A percentile compares a stretch with the other conserved stretches of the same genome.
Conservation (phyloP, 2,329 filamentous ascomycete species). For the Cercospora brassicicola region DNA sequence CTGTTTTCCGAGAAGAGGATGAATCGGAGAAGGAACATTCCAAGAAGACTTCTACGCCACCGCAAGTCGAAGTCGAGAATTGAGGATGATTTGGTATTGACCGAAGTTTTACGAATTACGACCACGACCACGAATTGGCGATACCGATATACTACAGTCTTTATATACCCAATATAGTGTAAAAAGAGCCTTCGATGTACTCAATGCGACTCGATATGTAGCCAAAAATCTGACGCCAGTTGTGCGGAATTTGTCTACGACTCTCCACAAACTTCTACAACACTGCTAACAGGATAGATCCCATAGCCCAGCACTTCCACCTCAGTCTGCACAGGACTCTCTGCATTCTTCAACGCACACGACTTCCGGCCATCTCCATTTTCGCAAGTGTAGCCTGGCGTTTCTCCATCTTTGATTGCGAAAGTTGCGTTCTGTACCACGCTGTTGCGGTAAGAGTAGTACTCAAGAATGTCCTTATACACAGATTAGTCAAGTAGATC, state of each 20-base stretch:
- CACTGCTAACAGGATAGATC: background rate
- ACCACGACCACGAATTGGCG: background rate
- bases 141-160: background rate
- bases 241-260: background rate
- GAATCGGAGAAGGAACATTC: slow-evolving; percentile 31
- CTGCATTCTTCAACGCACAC: background rate
- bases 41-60: slow-evolving; percentile 34
- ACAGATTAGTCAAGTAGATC: background rate
- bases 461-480: slow-evolving; percentile 1
- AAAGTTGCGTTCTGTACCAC: slow-evolving; percentile 6
- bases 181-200: background rate
- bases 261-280: background rate
- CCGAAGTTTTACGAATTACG: background rate
- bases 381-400: background rate
- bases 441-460: slow-evolving; percentile 10
- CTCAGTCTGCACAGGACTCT: background rate
- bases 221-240: background rate
- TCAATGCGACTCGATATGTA: background rate
- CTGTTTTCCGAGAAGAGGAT: slow-evolving; percentile 32
- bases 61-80: slow-evolving; percentile 30
- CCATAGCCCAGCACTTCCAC: background rate
- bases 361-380: background rate
- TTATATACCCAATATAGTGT: background rate
- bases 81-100: background rate
- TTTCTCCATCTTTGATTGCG: background rate